Evolutionary conservation across 257 asterid genomes (phyloP).

Genomic region (Plantago elongata): DNA sequence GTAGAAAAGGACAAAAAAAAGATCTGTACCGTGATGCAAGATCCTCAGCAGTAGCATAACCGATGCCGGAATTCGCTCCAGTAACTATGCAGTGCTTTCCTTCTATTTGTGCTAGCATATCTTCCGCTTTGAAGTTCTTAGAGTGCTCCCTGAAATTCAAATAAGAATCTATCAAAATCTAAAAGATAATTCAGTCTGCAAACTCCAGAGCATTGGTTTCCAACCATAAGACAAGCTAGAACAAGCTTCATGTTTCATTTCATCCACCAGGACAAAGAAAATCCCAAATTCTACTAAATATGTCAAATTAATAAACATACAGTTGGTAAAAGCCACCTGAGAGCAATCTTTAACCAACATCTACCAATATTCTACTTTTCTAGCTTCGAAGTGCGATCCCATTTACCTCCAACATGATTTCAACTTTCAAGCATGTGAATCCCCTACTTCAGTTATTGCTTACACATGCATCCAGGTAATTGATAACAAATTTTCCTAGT

Average conservation of each 20-base stretch:
- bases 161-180: background rate
- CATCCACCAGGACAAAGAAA: no score
- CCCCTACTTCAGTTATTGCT: no score
- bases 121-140: conserved; percentile 63
- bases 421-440: no score
- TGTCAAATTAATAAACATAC: no score
- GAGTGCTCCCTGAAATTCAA: conserved; percentile 64
- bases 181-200: conserved; percentile 1
- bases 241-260: background rate
- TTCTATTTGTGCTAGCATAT: conserved; percentile 57
- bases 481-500: no score
- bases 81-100: conserved; percentile 90
- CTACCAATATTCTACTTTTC: no score
- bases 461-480: no score
- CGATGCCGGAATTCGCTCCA: conserved; percentile 95
- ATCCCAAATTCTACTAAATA: no score
- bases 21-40: conserved; percentile 71
- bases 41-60: conserved; percentile 84
- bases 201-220: background rate
- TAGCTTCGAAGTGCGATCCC: no score
- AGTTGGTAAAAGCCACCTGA: no score
- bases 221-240: background rate
- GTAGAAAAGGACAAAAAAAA: background rate
- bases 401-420: no score
- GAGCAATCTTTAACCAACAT: no score